Evolutionary conservation across 371 early-diverging fungal genomes (phyloP).

Genomic region (Lichtheimia hyalospora): DNA sequence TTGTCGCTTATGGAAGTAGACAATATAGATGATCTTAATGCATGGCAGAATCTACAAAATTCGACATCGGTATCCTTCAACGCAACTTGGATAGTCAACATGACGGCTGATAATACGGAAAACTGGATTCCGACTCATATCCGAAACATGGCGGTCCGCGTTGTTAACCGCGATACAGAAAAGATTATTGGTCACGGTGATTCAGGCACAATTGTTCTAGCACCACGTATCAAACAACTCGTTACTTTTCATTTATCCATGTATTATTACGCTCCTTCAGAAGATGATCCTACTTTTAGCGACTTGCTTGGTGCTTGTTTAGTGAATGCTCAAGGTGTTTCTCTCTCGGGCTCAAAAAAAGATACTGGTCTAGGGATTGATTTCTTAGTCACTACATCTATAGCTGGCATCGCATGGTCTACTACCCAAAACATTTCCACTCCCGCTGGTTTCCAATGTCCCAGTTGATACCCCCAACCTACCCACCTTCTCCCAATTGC

Average conservation of each 20-base stretch:
- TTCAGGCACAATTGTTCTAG: conserved; percentile 12
- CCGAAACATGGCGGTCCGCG: conserved; percentile 11
- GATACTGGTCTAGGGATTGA: conserved; percentile 18
- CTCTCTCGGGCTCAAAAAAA: neutral
- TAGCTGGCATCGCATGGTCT: conserved; percentile 40
- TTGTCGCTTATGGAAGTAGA: conserved; percentile 11
- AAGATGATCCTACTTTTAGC: conserved; percentile 32
- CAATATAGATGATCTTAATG: neutral
- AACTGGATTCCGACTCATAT: conserved; percentile 30
- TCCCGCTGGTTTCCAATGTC: conserved; percentile 13
- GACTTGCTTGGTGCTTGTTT: conserved; percentile 36
- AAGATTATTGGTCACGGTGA: conserved; percentile 16
- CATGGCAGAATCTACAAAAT: neutral
- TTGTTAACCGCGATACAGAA: conserved; percentile 15
- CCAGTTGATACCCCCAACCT: conserved; percentile 1
- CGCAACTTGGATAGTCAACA: conserved; percentile 21
- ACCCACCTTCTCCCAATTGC: no score
- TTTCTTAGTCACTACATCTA: conserved; percentile 25
- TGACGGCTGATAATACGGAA: conserved; percentile 22
- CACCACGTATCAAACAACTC: conserved; percentile 1
- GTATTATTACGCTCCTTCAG: conserved; percentile 16
- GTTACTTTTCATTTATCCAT: conserved; percentile 17
- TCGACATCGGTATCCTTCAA: neutral
- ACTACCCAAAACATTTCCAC: conserved; percentile 17
- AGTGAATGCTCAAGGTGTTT: neutral